phyloP scores from a whole-genome alignment of 2,329 filamentous ascomycete species.

The Neoascochyta sp. region DNA sequence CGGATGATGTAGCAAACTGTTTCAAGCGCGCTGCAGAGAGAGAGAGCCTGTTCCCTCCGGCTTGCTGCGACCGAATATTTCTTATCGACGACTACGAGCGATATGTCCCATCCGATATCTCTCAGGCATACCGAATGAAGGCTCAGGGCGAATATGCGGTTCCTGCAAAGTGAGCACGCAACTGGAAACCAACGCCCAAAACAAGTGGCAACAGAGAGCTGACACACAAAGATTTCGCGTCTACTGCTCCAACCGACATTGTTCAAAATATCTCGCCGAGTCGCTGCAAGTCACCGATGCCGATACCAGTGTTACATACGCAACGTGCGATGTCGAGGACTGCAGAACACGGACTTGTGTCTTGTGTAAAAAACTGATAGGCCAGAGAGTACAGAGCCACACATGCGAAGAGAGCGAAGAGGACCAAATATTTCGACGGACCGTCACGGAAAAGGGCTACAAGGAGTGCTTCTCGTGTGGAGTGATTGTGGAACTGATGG shows the following conservation, averaged over 20 bases:
- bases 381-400: slow-evolving; percentile 10
- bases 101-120: slow-evolving; percentile 16
- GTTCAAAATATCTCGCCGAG: slow-evolving; percentile 23
- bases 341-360: slow-evolving; percentile 24
- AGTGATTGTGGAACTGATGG: slow-evolving; percentile 23
- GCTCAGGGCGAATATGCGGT: slow-evolving; percentile 29
- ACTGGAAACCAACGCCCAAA: no score
- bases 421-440: slow-evolving; percentile 23
- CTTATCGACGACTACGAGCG: slow-evolving; percentile 20
- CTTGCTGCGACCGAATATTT: slow-evolving; percentile 26
- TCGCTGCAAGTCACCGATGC: slow-evolving; percentile 14
- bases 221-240: slow-evolving; percentile 18
- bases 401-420: slow-evolving; percentile 18
- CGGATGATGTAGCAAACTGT: slow-evolving; percentile 17
- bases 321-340: slow-evolving; percentile 16
- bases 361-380: slow-evolving; percentile 20
- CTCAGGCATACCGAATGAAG: slow-evolving; percentile 21
- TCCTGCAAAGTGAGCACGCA: slow-evolving; percentile 20
- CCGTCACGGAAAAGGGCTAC: slow-evolving; percentile 23
- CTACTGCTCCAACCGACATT: slow-evolving; percentile 23
- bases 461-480: slow-evolving; percentile 27
- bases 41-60: slow-evolving; percentile 28
- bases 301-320: slow-evolving; percentile 12
- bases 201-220: slow-evolving; percentile 2
- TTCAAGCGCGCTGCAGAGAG: slow-evolving; percentile 25